phyloP scores from a whole-genome alignment of 306 rosid genomes.

The Vigna radiata region DNA sequence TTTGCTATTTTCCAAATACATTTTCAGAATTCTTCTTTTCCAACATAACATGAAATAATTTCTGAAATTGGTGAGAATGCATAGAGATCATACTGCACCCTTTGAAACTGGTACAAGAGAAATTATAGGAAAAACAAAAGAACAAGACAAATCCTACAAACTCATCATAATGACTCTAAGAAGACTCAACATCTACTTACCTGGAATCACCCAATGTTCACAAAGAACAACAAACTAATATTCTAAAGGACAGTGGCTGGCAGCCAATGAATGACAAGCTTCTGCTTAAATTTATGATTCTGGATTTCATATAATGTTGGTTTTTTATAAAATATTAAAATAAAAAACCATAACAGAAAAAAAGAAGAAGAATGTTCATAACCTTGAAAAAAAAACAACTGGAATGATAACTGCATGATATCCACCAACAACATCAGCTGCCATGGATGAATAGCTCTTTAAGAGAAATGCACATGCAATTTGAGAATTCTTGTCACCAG shows the following conservation, averaged over 20 bases:
- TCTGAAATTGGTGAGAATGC: not conserved
- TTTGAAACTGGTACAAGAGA: no score
- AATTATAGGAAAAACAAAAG: not conserved
- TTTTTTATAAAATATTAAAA: constrained; percentile 26
- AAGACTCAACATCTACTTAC: not conserved
- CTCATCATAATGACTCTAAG: not conserved
- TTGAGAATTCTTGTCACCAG: constrained; percentile 84
- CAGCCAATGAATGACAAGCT: constrained; percentile 19
- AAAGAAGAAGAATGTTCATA: constrained; percentile 42
- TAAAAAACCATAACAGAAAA: constrained; percentile 16
- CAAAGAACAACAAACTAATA: constrained; percentile 5
- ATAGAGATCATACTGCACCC: not conserved
- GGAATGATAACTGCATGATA: constrained; percentile 76
- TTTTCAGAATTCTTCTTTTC: not conserved
- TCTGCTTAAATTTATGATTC: constrained; percentile 21
- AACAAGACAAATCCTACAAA: constrained; percentile 9
- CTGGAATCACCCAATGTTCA: constrained; percentile 8
- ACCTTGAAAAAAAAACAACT: constrained; percentile 87
- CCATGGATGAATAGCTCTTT: constrained; percentile 80
- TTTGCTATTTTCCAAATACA: not conserved
- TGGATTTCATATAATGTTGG: not conserved
- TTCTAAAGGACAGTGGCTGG: constrained; percentile 29
- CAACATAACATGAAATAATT: not conserved
- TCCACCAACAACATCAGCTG: constrained; percentile 84
- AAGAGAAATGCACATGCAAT: constrained; percentile 83